These are phyloP conservation scores for Alisma plantagoaquatica DNA, from an alignment of 106 monocot species.

Conservation along the genomic window DNA sequence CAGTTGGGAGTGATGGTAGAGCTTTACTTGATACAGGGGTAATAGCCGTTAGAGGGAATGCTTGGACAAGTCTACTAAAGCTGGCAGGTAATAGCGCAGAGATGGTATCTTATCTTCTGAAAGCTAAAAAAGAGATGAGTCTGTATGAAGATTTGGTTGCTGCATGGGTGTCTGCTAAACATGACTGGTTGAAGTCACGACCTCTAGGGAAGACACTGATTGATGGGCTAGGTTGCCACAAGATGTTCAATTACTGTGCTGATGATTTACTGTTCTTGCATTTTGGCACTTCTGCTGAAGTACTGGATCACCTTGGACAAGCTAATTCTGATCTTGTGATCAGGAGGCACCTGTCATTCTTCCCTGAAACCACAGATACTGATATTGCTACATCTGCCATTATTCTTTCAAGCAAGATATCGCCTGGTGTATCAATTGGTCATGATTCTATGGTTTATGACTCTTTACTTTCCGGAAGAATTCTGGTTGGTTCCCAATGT, in stretches of 20 bases:
- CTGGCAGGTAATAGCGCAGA: slow-evolving; percentile 50
- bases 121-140: slow-evolving; percentile 79
- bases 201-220: slow-evolving; percentile 72
- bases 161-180: slow-evolving; percentile 91
- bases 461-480: slow-evolving; percentile 70
- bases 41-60: slow-evolving; percentile 86
- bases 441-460: slow-evolving; percentile 92
- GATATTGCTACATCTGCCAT: slow-evolving; percentile 88
- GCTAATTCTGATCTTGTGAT: slow-evolving; percentile 56
- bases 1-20: slow-evolving; percentile 81
- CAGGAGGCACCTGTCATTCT: slow-evolving; percentile 68
- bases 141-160: slow-evolving; percentile 96
- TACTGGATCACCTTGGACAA: slow-evolving; percentile 75
- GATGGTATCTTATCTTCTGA: slow-evolving; percentile 53
- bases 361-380: slow-evolving; percentile 80
- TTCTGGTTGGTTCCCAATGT: slow-evolving; percentile 81
- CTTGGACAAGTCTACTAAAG: slow-evolving; percentile 72
- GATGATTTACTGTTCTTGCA: slow-evolving; percentile 76
- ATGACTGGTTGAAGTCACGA: slow-evolving; percentile 85
- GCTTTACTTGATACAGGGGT: slow-evolving; percentile 91
- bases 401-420: slow-evolving; percentile 87
- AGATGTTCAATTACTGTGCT: slow-evolving; percentile 85
- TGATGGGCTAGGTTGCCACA: slow-evolving; percentile 49
- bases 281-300: slow-evolving; percentile 93
- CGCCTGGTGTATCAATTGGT: slow-evolving; percentile 74